phyloP scores from a whole-genome alignment of 228 moss, liverwort and hornwort species.

The Sphagnum magellanicum region DNA sequence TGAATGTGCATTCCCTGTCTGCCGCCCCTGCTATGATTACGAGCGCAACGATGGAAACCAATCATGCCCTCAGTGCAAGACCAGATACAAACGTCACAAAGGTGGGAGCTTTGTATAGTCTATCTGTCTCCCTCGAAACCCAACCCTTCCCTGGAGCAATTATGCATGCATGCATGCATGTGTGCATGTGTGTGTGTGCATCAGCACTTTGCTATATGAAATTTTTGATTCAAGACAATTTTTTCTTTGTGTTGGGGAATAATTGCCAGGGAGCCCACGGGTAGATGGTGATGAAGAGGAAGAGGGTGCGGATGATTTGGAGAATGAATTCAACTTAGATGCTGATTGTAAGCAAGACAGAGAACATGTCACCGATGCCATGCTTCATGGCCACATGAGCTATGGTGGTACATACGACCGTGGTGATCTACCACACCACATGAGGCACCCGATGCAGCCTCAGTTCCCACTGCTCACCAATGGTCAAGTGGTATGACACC shows the following conservation, averaged over 20 bases:
- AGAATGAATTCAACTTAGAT: constrained; percentile 79
- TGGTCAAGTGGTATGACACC: constrained; percentile 45
- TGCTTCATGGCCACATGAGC: constrained; percentile 84
- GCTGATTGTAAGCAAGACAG: constrained; percentile 76
- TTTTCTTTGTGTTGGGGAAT: not conserved
- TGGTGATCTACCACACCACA: constrained; percentile 59
- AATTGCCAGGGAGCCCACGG: constrained; percentile 63
- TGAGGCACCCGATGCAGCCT: constrained; percentile 73
- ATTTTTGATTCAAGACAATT: too few species aligned
- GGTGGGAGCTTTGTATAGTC: constrained; percentile 19
- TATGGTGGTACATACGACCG: constrained; percentile 67
- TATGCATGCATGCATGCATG: too few species aligned
- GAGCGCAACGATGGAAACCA: constrained; percentile 98
- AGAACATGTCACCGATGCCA: constrained; percentile 49
- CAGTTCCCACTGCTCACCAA: constrained; percentile 88
- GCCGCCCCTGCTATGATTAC: constrained; percentile 96
- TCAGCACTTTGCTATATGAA: not conserved
- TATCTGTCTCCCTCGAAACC: too few species aligned
- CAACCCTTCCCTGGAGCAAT: not conserved
- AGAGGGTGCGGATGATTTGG: constrained; percentile 76
- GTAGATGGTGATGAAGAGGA: constrained; percentile 94
- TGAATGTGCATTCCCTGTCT: constrained; percentile 96
- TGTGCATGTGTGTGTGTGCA: not conserved
- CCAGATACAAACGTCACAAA: constrained; percentile 86
- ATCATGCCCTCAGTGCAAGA: constrained; percentile 92